A percentile compares a stretch with the other conserved stretches of the same genome.
These are phyloP conservation scores for Aspergillus aculeatus DNA, from an alignment of 2,329 filamentous ascomycete species.

Conservation along the genomic window DNA sequence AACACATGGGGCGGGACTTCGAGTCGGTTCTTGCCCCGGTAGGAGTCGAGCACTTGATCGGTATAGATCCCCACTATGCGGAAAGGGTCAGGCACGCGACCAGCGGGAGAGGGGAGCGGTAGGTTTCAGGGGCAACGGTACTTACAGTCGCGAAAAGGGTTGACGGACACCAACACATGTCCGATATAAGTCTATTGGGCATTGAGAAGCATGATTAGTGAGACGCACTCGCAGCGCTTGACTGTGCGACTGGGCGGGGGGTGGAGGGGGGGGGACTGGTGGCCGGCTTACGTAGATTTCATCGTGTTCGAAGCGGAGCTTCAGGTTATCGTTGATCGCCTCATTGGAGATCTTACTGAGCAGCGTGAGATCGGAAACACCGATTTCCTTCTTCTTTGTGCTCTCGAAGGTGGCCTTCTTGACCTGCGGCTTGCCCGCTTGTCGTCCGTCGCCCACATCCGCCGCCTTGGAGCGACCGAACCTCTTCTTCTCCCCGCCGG, in stretches of 20 bases:
- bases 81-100: slow-evolving; percentile 34
- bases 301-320: slow-evolving; percentile 94
- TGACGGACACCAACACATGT: slow-evolving; percentile 98
- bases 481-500: slow-evolving; percentile 43
- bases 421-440: slow-evolving; percentile 64
- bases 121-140: slow-evolving; percentile 20
- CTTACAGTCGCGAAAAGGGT: slow-evolving; percentile 86
- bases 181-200: slow-evolving; percentile 81
- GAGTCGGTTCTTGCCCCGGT: slow-evolving; percentile 93
- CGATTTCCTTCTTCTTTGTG: slow-evolving; percentile 98
- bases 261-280: neutral
- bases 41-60: slow-evolving; percentile 86
- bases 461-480: slow-evolving; percentile 44
- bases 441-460: slow-evolving; percentile 45
- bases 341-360: slow-evolving; percentile 99
- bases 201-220: slow-evolving; percentile 14
- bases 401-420: slow-evolving; percentile 96
- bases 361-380: slow-evolving; percentile 93
- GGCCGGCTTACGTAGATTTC: slow-evolving; percentile 76
- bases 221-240: slow-evolving; percentile 13
- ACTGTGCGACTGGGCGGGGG: slow-evolving; percentile 13
- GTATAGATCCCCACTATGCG: slow-evolving; percentile 86
- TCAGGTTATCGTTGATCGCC: slow-evolving; percentile 97
- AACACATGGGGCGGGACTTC: slow-evolving; percentile 95
- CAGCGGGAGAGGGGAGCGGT: neutral